A percentile compares a stretch with the other conserved stretches of the same genome.
phyloP scores from a whole-genome alignment of 2,329 filamentous ascomycete genomes.

The Fusarium citri region DNA sequence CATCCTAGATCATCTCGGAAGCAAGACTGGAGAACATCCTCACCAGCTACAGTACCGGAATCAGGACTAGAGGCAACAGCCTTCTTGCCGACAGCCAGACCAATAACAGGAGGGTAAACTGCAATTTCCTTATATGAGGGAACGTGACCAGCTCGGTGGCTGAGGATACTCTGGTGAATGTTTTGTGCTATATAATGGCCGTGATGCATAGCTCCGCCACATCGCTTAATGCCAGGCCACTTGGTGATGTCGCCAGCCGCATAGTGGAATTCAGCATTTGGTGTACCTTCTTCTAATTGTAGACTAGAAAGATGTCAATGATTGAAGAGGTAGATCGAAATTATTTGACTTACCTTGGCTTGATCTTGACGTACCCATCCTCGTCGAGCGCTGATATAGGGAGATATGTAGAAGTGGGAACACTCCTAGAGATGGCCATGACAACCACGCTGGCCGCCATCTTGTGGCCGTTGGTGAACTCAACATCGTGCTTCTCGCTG shows the following conservation, averaged over 20 bases:
- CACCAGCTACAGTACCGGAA: slow-evolving; percentile 68
- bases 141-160: slow-evolving; percentile 51
- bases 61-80: slow-evolving; percentile 72
- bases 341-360: slow-evolving; percentile 58
- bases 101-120: slow-evolving; percentile 74
- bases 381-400: slow-evolving; percentile 68
- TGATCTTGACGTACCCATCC: slow-evolving; percentile 74
- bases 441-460: slow-evolving; percentile 74
- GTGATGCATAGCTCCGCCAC: slow-evolving; percentile 79
- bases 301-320: slow-evolving; percentile 55
- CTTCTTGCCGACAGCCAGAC: slow-evolving; percentile 76
- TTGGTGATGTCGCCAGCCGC: slow-evolving; percentile 75
- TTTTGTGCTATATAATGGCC: slow-evolving; percentile 75
- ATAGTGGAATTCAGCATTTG: slow-evolving; percentile 72
- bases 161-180: slow-evolving; percentile 71
- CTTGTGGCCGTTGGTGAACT: slow-evolving; percentile 69
- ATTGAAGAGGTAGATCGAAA: not conserved
- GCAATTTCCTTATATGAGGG: slow-evolving; percentile 63
- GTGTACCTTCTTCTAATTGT: slow-evolving; percentile 63
- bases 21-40: slow-evolving; percentile 71
- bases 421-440: slow-evolving; percentile 73
- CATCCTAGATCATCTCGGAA: slow-evolving; percentile 78
- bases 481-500: slow-evolving; percentile 59
- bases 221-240: slow-evolving; percentile 85
- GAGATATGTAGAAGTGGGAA: slow-evolving; percentile 72